Percentiles rank a stretch among this genome's conserved stretches.
These are phyloP conservation scores for Trichaptum fuscoviolaceum DNA, from an alignment of 768 basidiomycete species.

Conservation along the genomic window DNA sequence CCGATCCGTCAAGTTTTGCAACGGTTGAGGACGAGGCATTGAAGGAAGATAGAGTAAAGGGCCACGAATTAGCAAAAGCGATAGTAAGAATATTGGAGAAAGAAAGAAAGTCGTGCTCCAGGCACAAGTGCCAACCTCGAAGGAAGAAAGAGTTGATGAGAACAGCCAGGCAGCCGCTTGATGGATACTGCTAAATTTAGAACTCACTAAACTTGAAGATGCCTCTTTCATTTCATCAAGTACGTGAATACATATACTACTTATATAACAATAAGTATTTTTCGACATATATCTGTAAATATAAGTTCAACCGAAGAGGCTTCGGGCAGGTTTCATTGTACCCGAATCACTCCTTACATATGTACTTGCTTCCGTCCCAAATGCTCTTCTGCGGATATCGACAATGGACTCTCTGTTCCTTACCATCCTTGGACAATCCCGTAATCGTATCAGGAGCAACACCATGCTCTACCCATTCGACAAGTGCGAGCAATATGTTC, in stretches of 20 bases:
- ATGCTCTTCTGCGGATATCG: conserved; percentile 5
- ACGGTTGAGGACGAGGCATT: not conserved
- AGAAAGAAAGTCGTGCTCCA: not conserved
- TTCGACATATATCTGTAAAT: no score
- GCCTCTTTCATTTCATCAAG: no score
- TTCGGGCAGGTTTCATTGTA: no score
- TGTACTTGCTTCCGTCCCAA: not conserved
- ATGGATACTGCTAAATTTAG: not conserved
- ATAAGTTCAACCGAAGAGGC: no score
- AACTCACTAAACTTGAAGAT: not conserved
- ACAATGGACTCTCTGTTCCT: not conserved
- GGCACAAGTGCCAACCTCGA: not conserved
- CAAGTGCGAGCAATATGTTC: conserved; percentile 25
- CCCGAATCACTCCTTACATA: not conserved
- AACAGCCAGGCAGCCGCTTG: not conserved
- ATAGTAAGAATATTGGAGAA: not conserved
- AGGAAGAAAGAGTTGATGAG: not conserved
- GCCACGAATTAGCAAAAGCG: not conserved
- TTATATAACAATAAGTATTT: no score
- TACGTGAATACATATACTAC: no score
- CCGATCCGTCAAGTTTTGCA: conserved; percentile 1
- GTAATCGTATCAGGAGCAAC: conserved; percentile 21
- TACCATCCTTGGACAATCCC: conserved; percentile 7
- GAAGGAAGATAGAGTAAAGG: not conserved
- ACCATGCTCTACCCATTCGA: conserved; percentile 29